phyloP scores from a whole-genome alignment of 257 asterid genomes.

The Misopates orontium region DNA sequence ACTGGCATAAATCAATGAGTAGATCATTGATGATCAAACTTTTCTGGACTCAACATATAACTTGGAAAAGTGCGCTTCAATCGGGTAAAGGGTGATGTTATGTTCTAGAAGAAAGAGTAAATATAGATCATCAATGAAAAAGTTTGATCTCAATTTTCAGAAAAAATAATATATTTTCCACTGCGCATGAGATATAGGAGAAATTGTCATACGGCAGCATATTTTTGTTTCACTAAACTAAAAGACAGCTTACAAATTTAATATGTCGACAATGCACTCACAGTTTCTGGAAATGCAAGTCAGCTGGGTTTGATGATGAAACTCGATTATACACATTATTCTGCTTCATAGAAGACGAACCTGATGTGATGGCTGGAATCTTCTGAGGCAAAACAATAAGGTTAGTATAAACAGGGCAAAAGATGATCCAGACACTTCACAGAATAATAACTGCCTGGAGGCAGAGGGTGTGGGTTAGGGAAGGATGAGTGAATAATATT shows the following conservation, averaged over 20 bases:
- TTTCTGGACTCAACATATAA: background rate
- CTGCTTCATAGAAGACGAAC: conserved; percentile 55
- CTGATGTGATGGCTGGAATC: conserved; percentile 34
- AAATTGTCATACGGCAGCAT: background rate
- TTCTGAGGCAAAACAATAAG: conserved; percentile 39
- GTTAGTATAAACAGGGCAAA: conserved; percentile 10
- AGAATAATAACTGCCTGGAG: background rate
- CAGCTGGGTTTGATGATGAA: conserved; percentile 53
- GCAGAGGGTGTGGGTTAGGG: background rate
- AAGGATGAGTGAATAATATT: background rate
- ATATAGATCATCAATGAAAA: conserved; percentile 1
- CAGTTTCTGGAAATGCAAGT: conserved; percentile 70
- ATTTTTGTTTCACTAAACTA: conserved; percentile 2
- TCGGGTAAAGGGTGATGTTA: conserved; percentile 8
- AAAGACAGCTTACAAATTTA: background rate
- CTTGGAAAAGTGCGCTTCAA: conserved; percentile 11
- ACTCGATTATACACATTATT: conserved; percentile 43
- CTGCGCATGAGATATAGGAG: conserved; percentile 1
- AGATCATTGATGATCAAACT: conserved; percentile 13
- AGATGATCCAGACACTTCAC: conserved; percentile 13
- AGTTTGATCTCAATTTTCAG: background rate
- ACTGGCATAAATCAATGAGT: conserved; percentile 9
- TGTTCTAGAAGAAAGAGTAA: background rate
- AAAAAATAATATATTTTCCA: conserved; percentile 17
- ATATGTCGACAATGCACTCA: conserved; percentile 38